Base-by-base conservation (phyloP, 257 asterid species). In the Solanum etuberosum region DNA sequence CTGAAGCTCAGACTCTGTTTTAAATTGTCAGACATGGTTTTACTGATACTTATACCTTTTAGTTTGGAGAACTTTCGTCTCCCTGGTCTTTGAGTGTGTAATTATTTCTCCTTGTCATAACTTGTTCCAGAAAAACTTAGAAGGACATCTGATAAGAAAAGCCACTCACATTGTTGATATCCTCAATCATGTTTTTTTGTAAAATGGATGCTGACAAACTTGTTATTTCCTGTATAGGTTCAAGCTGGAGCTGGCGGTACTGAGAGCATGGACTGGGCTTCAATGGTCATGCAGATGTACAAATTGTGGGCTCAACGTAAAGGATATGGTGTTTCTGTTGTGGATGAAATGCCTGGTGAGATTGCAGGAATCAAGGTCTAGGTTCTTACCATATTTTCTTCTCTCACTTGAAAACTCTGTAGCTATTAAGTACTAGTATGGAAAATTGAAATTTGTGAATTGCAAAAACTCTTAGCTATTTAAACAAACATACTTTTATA, bases 211-310 rank as follows among this genome's bases (percentile, higher is more conserved):
- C 43, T 86, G 23, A 86, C 70, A 23, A 10, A 7, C 34, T 5
- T 84, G 88, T 48, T 57, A 65, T 89, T 80, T 43, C 34, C 70
- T 59, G 29, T 81, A 73, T 81, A 97, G 99, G 99, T 95, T 88
- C 99, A 97, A 93, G 98, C 98, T 89, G 98, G 99, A 89, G 99
- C 99, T 86, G 99, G 99, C 85, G 99, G 99, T 84, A 97, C 99
- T 43, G 99, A 97, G 95, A 96, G 99, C 93, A 94, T 93, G 97
- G 99, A 96, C 90, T 96, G 99, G 99, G 98, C 99, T 89, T 93
- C 96, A 67, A 97, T 96, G 96, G 94, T 97, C 88, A 92, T 95
- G 94, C 99, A 95, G 93, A 97, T 96, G 99, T 97, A 97, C 91
- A 94, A 90, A 88, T 90, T 87, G 77, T 97, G 99, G 99, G 98